Evolutionary conservation across 257 asterid species (phyloP).

Genomic region (Gentiana straminea): DNA sequence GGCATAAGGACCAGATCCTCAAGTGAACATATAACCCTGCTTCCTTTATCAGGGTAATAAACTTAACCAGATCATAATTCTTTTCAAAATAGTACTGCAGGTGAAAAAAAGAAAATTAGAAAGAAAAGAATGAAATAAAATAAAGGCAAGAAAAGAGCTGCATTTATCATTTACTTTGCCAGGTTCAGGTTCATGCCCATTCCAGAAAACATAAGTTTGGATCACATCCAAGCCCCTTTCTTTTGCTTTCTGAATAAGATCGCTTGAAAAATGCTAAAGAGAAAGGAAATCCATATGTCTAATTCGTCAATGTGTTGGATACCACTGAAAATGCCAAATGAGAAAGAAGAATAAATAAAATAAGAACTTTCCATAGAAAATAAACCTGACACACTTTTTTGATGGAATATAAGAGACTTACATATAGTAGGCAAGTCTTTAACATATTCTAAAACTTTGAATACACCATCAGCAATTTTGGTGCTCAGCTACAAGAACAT

Average conservation of each 20-base stretch:
- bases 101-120: background rate
- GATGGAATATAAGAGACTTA: conserved; percentile 13
- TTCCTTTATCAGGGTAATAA: conserved; percentile 68
- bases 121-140: background rate
- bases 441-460: conserved; percentile 29
- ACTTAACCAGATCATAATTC: conserved; percentile 87
- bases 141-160: background rate
- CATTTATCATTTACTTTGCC: conserved; percentile 49
- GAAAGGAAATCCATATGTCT: too few species aligned
- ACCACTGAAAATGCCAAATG: too few species aligned
- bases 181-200: conserved; percentile 93
- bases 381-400: too few species aligned
- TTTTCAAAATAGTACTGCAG: conserved; percentile 81
- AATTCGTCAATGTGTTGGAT: too few species aligned
- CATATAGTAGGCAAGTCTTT: conserved; percentile 35
- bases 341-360: too few species aligned
- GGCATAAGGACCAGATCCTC: conserved; percentile 94
- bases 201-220: conserved; percentile 96
- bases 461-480: conserved; percentile 17
- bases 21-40: conserved; percentile 78
- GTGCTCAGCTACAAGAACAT: conserved; percentile 20
- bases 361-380: too few species aligned
- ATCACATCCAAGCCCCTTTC: conserved; percentile 94
- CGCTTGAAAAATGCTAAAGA: too few species aligned
- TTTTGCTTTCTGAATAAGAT: conserved; percentile 89